Evolutionary conservation across 2,329 filamentous ascomycete genomes (phyloP).

Genomic region (Leptoxyphium fumago): DNA sequence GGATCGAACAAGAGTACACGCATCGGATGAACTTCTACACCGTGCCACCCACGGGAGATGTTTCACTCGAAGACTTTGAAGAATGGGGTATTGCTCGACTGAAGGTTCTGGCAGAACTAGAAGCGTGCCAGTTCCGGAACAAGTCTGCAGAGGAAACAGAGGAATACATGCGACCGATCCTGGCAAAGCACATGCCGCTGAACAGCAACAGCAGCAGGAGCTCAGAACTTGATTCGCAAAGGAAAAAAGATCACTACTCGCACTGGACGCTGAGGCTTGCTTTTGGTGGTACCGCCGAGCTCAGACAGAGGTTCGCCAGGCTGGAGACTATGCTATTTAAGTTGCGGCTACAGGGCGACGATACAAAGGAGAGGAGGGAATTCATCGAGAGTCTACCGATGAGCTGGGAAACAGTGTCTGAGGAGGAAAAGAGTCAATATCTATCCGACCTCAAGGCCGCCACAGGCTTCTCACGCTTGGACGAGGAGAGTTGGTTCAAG

Average conservation of each 20-base stretch:
- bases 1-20: slow-evolving; percentile 65
- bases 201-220: slow-evolving; percentile 55
- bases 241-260: slow-evolving; percentile 92
- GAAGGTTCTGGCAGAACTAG: slow-evolving; percentile 74
- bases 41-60: slow-evolving; percentile 77
- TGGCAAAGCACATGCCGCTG: slow-evolving; percentile 76
- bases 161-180: slow-evolving; percentile 67
- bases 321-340: slow-evolving; percentile 84
- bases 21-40: slow-evolving; percentile 87
- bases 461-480: slow-evolving; percentile 35
- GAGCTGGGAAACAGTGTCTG: slow-evolving; percentile 69
- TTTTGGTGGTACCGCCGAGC: slow-evolving; percentile 80
- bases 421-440: slow-evolving; percentile 62
- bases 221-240: slow-evolving; percentile 49
- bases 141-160: slow-evolving; percentile 68
- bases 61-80: slow-evolving; percentile 93
- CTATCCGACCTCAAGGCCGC: slow-evolving; percentile 46
- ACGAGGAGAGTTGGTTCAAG: slow-evolving; percentile 88
- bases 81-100: slow-evolving; percentile 95
- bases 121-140: slow-evolving; percentile 92
- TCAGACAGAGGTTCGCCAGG: slow-evolving; percentile 70
- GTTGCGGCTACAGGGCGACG: slow-evolving; percentile 65
- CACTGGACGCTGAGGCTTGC: slow-evolving; percentile 93
- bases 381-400: slow-evolving; percentile 69
- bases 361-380: slow-evolving; percentile 51